A percentile compares a stretch with the other conserved stretches of the same genome.
These are phyloP conservation scores for Nannochloropsis salina DNA, from an alignment of 108 stramenopile species.

Conservation along the genomic window DNA sequence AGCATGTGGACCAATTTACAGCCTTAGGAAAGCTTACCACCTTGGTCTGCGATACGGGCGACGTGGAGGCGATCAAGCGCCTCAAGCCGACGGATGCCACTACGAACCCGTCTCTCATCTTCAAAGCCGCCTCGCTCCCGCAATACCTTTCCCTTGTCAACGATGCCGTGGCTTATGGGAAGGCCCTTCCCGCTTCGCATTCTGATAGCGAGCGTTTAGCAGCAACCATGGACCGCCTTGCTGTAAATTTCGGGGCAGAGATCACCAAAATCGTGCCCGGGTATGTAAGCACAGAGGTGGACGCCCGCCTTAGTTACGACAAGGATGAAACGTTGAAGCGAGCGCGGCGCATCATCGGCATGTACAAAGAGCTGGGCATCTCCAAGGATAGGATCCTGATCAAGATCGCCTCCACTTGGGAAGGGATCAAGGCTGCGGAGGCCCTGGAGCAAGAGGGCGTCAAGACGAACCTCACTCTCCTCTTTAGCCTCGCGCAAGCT, in stretches of 20 bases:
- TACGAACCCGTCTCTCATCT: conserved; percentile 91
- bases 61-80: conserved; percentile 77
- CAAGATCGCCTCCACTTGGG: conserved; percentile 97
- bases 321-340: conserved; percentile 72
- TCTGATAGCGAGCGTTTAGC: conserved; percentile 46
- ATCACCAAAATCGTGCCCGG: conserved; percentile 77
- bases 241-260: conserved; percentile 85
- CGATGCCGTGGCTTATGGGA: conserved; percentile 72
- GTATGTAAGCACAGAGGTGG: conserved; percentile 91
- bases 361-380: conserved; percentile 75
- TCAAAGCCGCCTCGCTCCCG: conserved; percentile 71
- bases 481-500: conserved; percentile 81
- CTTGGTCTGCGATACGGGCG: conserved; percentile 67
- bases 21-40: conserved; percentile 59
- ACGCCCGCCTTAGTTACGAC: conserved; percentile 85
- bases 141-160: conserved; percentile 59
- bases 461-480: conserved; percentile 85
- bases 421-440: conserved; percentile 88
- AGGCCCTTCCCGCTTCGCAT: conserved; percentile 45
- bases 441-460: conserved; percentile 86
- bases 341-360: conserved; percentile 74
- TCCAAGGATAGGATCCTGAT: conserved; percentile 74
- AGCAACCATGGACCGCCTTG: conserved; percentile 81
- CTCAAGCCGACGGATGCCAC: conserved; percentile 92
- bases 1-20: conserved; percentile 14